These are phyloP conservation scores for Pichia sp. DNA, from an alignment of 1,139 yeast genomes.

Conservation along the genomic window DNA sequence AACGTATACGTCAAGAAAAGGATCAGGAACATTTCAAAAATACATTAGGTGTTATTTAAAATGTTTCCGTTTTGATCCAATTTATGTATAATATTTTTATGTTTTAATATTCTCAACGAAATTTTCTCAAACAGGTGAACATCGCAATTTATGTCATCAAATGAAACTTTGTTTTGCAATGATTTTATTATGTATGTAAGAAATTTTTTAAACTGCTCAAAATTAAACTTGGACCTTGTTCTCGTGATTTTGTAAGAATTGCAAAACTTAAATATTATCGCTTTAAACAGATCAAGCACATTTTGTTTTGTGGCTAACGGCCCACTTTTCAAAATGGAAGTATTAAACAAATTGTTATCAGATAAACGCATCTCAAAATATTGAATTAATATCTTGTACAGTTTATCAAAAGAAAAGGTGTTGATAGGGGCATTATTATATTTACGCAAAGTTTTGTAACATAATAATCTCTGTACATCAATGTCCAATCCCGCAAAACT, in stretches of 20 bases:
- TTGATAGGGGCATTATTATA: conserved; percentile 14
- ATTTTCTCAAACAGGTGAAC: conserved; percentile 1
- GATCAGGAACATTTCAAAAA: conserved; percentile 62
- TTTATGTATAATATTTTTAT: conserved; percentile 5
- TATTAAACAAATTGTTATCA: conserved; percentile 3
- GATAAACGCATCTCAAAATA: conserved; percentile 6
- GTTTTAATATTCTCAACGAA: conserved; percentile 3
- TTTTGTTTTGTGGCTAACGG: conserved; percentile 7
- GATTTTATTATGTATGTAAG: background rate
- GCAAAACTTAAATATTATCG: conserved; percentile 12
- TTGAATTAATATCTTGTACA: conserved; percentile 12
- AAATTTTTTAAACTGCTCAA: conserved; percentile 1
- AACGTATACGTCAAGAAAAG: conserved; percentile 54
- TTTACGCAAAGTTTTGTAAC: conserved; percentile 20
- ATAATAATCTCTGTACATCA: conserved; percentile 19
- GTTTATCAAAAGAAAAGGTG: conserved; percentile 15
- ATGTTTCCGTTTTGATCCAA: background rate
- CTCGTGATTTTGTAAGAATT: conserved; percentile 13
- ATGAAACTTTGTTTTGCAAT: background rate
- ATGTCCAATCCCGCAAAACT: conserved; percentile 24
- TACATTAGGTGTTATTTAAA: conserved; percentile 24
- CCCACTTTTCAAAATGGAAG: conserved; percentile 3
- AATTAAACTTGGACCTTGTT: conserved; percentile 3
- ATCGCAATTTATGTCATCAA: background rate
- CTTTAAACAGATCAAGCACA: conserved; percentile 7